These are phyloP conservation scores for Pterocarpus macrocarpus DNA, from an alignment of 306 rosid species.

Conservation along the genomic window DNA sequence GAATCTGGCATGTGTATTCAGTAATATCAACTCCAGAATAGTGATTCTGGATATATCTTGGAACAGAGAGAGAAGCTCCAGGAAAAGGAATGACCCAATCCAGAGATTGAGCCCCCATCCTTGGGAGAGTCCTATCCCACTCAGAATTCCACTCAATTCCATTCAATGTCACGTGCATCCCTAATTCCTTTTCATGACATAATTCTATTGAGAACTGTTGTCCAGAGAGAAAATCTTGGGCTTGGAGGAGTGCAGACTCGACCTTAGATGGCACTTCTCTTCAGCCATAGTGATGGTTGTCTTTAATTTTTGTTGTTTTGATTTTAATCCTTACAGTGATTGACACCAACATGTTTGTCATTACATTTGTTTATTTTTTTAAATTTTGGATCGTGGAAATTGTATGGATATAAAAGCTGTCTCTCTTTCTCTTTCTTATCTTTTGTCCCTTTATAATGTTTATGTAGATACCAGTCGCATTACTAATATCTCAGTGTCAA, in stretches of 20 bases:
- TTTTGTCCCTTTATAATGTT: constrained; percentile 14
- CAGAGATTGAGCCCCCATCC: too few species aligned
- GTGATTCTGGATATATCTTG: too few species aligned
- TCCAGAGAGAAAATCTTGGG: neutral
- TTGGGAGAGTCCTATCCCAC: too few species aligned
- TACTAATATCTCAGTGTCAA: constrained; percentile 76
- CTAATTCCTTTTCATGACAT: too few species aligned
- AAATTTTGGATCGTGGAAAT: neutral
- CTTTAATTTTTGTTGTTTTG: constrained; percentile 12
- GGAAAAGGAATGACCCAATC: too few species aligned
- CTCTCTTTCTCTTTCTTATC: constrained; percentile 21
- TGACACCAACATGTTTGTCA: neutral
- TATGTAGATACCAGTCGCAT: constrained; percentile 80
- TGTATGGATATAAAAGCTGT: constrained; percentile 1
- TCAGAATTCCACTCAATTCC: too few species aligned
- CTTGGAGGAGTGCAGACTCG: neutral
- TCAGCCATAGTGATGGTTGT: constrained; percentile 3
- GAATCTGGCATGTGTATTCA: too few species aligned
- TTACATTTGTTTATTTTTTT: constrained; percentile 1
- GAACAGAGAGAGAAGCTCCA: too few species aligned
- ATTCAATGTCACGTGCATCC: too few species aligned
- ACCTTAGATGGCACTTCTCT: neutral
- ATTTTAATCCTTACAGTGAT: constrained; percentile 28
- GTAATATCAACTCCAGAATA: too few species aligned
- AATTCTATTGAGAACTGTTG: neutral